These are phyloP conservation scores for Pseudisothecium myosuroides DNA, from an alignment of 225 moss, liverwort and hornwort species.

Conservation along the genomic window DNA sequence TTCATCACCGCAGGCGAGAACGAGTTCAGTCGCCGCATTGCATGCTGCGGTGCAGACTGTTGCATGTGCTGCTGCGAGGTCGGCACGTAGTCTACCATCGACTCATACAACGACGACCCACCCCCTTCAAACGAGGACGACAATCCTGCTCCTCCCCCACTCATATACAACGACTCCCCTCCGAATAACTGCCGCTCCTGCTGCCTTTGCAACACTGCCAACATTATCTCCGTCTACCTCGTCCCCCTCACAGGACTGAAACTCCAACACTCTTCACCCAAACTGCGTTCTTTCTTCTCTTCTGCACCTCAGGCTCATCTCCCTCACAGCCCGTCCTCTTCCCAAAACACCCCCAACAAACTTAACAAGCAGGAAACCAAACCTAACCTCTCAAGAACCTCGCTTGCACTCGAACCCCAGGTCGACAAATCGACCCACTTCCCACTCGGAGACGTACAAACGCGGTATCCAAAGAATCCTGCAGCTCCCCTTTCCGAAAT, in stretches of 20 bases:
- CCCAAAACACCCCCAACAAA: not conserved
- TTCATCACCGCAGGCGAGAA: slow-evolving; percentile 54
- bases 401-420: not conserved
- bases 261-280: not conserved
- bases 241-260: not conserved
- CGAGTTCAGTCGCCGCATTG: slow-evolving; percentile 69
- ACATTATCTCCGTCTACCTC: slow-evolving; percentile 43
- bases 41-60: slow-evolving; percentile 23
- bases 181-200: slow-evolving; percentile 54
- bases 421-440: not conserved
- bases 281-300: not conserved
- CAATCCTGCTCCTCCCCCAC: slow-evolving; percentile 18
- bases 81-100: slow-evolving; percentile 48
- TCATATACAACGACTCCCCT: slow-evolving; percentile 17
- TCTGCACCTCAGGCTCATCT: not conserved
- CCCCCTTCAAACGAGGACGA: slow-evolving; percentile 12
- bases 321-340: not conserved
- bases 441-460: not conserved
- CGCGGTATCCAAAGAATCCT: not conserved
- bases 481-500: not conserved
- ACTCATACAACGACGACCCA: slow-evolving; percentile 47
- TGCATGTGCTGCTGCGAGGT: slow-evolving; percentile 47
- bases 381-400: slow-evolving; percentile 18
- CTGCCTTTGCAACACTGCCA: slow-evolving; percentile 81
- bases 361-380: not conserved